These are phyloP conservation scores for Komagataella ulmi DNA, from an alignment of 805 yeast genomes.

Conservation along the genomic window DNA sequence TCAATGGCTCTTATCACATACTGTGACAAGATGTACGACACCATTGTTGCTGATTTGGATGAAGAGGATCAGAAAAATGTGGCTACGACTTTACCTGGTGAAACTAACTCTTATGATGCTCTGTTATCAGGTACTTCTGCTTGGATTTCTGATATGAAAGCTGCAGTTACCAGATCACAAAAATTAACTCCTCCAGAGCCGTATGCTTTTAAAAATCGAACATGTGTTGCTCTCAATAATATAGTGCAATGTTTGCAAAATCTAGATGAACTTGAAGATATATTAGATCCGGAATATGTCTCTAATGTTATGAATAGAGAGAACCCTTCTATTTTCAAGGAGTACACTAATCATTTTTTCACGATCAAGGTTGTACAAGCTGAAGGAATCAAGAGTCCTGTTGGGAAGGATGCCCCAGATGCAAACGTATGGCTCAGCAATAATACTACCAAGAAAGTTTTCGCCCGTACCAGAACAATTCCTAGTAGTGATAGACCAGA, in stretches of 20 bases:
- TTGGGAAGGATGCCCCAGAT: not conserved
- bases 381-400: not conserved
- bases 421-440: not conserved
- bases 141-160: constrained; percentile 43
- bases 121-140: constrained; percentile 2
- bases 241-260: constrained; percentile 36
- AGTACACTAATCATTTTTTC: not conserved
- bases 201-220: constrained; percentile 40
- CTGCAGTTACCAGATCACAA: constrained; percentile 27
- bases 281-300: constrained; percentile 43
- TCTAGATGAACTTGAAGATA: constrained; percentile 37
- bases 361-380: constrained; percentile 1
- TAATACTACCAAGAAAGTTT: not conserved
- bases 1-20: constrained; percentile 43
- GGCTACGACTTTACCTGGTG: constrained; percentile 1
- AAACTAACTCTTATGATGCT: constrained; percentile 1
- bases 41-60: constrained; percentile 28
- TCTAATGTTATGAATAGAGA: constrained; percentile 23
- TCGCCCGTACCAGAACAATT: constrained; percentile 46
- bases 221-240: constrained; percentile 71
- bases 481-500: constrained; percentile 52
- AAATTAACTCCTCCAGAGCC: constrained; percentile 32
- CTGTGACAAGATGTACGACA: constrained; percentile 21
- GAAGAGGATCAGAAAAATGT: constrained; percentile 8
- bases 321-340: constrained; percentile 8